Evolutionary conservation across 495 filamentous ascomycete genomes (phyloP), one percentile per base, ranked within the genome.

Genomic region (Lichina pygmaea): DNA sequence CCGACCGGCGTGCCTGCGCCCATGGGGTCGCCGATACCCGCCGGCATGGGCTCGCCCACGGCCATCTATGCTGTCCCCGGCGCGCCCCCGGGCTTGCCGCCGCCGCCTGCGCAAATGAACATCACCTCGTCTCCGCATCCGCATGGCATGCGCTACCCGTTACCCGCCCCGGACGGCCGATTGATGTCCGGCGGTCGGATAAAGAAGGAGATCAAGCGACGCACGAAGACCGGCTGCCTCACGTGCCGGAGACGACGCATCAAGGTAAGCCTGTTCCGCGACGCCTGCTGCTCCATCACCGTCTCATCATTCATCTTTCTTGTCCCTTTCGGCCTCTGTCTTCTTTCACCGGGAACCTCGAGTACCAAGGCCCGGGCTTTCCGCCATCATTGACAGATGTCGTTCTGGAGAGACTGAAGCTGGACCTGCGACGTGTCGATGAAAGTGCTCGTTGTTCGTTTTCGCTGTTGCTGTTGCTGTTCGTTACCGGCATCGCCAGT

Each of bases 121-220:
- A 50, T 62, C 55, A 52, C 60, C 46, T 52, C 59, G 43, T 50
- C 59, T 48, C 55, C 56, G 44, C 44, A 59, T 57, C 59, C 33
- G 60, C 64, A 43, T 59, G 64, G 51, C 57, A 64, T 73, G 62
- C 75, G 66, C 56, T 81, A 72, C 54, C 65, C 65, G 34, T 59
- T 77, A 42, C 68, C 69, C 34, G 63, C 69, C 44, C 62, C 63
- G 46, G 75, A 72, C 52, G 65, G 70, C 49, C 73, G 77, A 42
- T 73, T 83, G 51, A 64, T 93, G 61, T 77, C 76, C 32, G 75
- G 81, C 44, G 78, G 78, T 34, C 70, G 85, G 50, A 82, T 91
- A 61, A 95, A 94, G 65, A 94, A 95, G 70, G 89, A 97, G 64
- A 93, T 97, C 59, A 95, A 97, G 68, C 75, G 89, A 54, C 73